Evolutionary conservation across 73 alveolate species (phyloP).

Genomic region (Tetrahymena elliotti): DNA sequence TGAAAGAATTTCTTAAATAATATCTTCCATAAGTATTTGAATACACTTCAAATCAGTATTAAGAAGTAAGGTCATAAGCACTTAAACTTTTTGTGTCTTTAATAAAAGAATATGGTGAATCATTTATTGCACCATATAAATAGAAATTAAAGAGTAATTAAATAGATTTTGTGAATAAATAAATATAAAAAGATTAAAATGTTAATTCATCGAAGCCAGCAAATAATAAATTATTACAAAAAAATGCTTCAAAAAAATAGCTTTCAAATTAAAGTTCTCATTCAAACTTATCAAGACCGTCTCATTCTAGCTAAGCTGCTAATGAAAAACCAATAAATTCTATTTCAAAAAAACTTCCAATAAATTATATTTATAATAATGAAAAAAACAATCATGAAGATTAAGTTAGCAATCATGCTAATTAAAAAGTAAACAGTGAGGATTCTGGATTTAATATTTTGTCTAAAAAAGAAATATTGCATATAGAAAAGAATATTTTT

Average conservation of each 20-base stretch:
- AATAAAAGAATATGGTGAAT: not conserved
- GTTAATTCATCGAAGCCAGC: not conserved
- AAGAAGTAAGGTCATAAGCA: not conserved
- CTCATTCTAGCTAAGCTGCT: not conserved
- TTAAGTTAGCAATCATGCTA: too few relatives aligned
- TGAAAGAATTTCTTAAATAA: not conserved
- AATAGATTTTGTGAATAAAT: not conserved
- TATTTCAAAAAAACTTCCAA: not conserved
- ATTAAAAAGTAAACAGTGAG: not conserved
- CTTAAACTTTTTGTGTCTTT: not conserved
- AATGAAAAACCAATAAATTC: not conserved
- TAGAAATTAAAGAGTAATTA: not conserved
- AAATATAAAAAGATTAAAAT: not conserved
- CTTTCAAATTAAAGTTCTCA: not conserved
- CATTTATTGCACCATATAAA: not conserved
- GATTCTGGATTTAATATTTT: not conserved
- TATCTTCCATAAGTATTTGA: not conserved
- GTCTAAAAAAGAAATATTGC: not conserved
- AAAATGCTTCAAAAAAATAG: not conserved
- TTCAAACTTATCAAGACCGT: not conserved
- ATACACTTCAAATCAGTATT: not conserved
- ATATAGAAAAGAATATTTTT: not conserved
- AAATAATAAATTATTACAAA: not conserved
- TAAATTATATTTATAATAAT: not conserved
- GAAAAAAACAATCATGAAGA: not conserved